Conservation (phyloP, 495 filamentous ascomycete species). For the Penicillium simplicissimum region DNA sequence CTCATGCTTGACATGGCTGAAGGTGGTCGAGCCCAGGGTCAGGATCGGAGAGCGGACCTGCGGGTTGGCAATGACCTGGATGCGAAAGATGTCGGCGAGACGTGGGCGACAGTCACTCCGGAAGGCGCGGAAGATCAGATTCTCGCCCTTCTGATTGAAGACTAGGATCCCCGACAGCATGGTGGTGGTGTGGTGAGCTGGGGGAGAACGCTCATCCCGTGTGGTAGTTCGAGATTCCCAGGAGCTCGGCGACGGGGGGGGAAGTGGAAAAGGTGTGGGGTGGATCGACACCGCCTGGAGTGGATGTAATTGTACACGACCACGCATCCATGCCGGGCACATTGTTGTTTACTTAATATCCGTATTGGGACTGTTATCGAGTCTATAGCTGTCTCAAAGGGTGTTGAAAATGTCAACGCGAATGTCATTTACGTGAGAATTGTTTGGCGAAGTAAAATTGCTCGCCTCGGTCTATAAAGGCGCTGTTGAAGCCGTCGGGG, state of each 20-base stretch:
- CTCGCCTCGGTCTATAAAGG: too few species aligned
- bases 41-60: slow-evolving; percentile 97
- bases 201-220: slow-evolving; percentile 14
- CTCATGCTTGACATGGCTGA: slow-evolving; percentile 99
- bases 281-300: slow-evolving; percentile 34
- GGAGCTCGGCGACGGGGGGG: slow-evolving; percentile 25
- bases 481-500: too few species aligned
- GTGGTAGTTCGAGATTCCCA: slow-evolving; percentile 14
- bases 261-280: slow-evolving; percentile 30
- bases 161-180: slow-evolving; percentile 97
- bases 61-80: slow-evolving; percentile 98
- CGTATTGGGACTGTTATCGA: too few species aligned
- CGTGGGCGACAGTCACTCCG: slow-evolving; percentile 96
- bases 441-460: too few species aligned
- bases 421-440: too few species aligned
- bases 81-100: slow-evolving; percentile 97
- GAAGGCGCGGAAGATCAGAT: slow-evolving; percentile 98
- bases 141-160: slow-evolving; percentile 99
- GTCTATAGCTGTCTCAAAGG: too few species aligned
- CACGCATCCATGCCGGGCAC: neutral
- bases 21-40: slow-evolving; percentile 95
- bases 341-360: neutral
- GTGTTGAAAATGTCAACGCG: too few species aligned
- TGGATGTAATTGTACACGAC: neutral
- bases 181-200: slow-evolving; percentile 30